Evolutionary conservation across 257 asterid species (phyloP).

Genomic region (Gentiana macrophylla): DNA sequence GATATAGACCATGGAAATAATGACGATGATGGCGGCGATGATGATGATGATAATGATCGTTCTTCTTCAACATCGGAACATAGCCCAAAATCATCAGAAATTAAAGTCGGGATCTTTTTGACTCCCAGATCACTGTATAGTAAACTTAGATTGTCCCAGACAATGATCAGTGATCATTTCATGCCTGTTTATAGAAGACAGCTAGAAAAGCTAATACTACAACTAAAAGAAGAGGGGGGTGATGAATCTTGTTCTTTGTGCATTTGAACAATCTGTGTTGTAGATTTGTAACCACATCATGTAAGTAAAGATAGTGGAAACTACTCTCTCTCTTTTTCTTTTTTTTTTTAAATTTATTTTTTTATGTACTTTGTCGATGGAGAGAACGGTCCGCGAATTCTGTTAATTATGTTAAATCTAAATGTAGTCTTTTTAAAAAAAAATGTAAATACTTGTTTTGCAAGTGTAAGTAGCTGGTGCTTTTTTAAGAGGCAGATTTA

Average conservation of each 20-base stretch:
- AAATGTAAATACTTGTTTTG: too few species aligned
- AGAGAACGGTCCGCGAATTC: too few species aligned
- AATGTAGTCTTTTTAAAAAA: too few species aligned
- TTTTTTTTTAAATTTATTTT: too few species aligned
- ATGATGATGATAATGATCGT: not conserved
- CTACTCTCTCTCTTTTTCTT: too few species aligned
- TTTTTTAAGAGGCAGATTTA: too few species aligned
- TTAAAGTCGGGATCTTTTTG: conserved; percentile 55
- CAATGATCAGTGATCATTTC: conserved; percentile 89
- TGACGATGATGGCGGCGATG: conserved; percentile 10
- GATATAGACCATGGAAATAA: conserved; percentile 26
- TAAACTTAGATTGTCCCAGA: conserved; percentile 76
- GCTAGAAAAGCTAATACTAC: conserved; percentile 63
- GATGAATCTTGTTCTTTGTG: conserved; percentile 11
- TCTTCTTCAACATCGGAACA: conserved; percentile 21
- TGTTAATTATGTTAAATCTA: too few species aligned
- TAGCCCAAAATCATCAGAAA: conserved; percentile 21
- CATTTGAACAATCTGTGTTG: conserved; percentile 13
- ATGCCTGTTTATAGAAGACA: conserved; percentile 89
- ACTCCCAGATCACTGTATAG: conserved; percentile 70
- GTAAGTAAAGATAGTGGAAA: too few species aligned
- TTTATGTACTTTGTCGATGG: too few species aligned
- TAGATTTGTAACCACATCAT: conserved; percentile 3
- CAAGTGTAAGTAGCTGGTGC: too few species aligned
- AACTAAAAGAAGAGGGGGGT: conserved; percentile 38